Base-by-base conservation (phyloP, 2,329 filamentous ascomycete genomes). In the Aspergillus sp. region DNA sequence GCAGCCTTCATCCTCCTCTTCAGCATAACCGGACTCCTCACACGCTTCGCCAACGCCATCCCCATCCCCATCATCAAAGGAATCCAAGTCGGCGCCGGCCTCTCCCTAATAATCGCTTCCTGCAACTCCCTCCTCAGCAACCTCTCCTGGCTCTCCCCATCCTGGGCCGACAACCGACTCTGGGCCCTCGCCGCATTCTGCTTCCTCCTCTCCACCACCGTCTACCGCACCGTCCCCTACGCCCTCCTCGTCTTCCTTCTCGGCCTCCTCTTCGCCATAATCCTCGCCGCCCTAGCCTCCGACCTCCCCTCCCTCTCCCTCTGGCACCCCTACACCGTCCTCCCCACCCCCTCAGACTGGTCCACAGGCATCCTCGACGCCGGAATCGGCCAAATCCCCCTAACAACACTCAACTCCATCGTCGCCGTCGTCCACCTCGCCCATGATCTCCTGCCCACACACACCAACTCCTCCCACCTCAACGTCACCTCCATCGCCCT, bases 351-450 rank as follows among this genome's bases (percentile, higher is more conserved):
- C 10, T 67, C 53, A 64, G 80, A 75, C 71, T 89, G 82, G 81
- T 75, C 72, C 64, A 76, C 71, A 11, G 86, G 86, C 2, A 83
- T 84, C 0, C 73, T 88, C 3, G 83, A 87, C 80, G 91, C 86
- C 5, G 91, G 89, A 11, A 80, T 97, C 8, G 92, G 91, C 1
- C 94, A 98, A 75, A 83, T 98, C 15, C 94, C 94, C 1, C 84
- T 98, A 10, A 98, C 94, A 0, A 91, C 92, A 0, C 84, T 98
- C 58, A 98, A 98, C 80, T 96, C 92, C 4, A 86, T 98, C 67
- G 88, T 98, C 62, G 95, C 94, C 0, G 93, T 94, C 21, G 88
- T 88, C 21, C 90, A 92, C 25, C 83, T 98, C 1, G 87, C 91
- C 0, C 80, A 84, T 1, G 91, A 96, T 70, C 82, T 98, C 10